Evolutionary conservation across 768 basidiomycete species (phyloP).

Genomic region (Neoboletus magnificus): DNA sequence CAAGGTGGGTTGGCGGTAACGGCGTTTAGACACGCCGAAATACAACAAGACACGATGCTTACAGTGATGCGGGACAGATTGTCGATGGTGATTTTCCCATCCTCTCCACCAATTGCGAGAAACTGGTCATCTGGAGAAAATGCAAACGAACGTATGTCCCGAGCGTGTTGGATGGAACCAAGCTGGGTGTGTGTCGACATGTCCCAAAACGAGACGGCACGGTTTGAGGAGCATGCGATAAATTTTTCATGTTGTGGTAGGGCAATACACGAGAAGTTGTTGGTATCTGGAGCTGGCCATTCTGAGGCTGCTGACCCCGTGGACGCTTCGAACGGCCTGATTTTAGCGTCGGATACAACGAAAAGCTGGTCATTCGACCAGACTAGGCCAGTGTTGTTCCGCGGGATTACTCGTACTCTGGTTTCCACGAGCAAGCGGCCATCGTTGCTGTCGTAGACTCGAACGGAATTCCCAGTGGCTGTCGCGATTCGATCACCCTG

Average conservation of each 20-base stretch:
- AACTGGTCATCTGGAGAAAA: not conserved
- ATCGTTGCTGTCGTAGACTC: no score
- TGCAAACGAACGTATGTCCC: not conserved
- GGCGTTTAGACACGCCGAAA: not conserved
- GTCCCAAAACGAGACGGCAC: not conserved
- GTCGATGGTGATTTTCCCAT: not conserved
- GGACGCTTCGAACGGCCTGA: not conserved
- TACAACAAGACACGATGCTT: not conserved
- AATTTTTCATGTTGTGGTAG: not conserved
- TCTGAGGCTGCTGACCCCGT: not conserved
- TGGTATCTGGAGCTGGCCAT: no score
- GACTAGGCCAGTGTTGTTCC: not conserved
- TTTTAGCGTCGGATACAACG: no score
- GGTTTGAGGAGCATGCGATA: not conserved
- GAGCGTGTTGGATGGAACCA: not conserved
- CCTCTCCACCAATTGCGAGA: no score
- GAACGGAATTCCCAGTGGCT: no score
- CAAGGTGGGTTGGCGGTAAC: no score
- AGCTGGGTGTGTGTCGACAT: not conserved
- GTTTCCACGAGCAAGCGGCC: no score
- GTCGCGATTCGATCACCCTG: no score
- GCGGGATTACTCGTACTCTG: not conserved
- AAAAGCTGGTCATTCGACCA: not conserved
- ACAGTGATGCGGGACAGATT: not conserved
- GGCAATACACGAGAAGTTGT: not conserved